Conservation (phyloP, 2,329 filamentous ascomycete species). For the Fusarium sp. region DNA sequence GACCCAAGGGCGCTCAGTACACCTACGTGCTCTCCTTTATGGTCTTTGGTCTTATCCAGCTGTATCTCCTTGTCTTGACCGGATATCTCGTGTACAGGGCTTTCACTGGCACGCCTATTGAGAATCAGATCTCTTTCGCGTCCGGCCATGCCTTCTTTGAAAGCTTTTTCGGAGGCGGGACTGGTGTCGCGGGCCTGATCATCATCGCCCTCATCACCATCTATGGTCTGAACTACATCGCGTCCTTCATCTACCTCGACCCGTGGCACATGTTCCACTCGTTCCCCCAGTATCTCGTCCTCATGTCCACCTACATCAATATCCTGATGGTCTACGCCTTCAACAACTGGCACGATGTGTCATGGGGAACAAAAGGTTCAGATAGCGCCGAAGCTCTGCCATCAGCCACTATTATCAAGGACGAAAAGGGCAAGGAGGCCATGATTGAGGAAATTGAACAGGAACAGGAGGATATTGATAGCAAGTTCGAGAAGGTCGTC, state of each 20-base stretch:
- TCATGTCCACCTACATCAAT: slow-evolving; percentile 48
- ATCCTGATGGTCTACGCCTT: slow-evolving; percentile 48
- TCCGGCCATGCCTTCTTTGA: slow-evolving; percentile 39
- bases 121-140: slow-evolving; percentile 41
- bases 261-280: slow-evolving; percentile 49
- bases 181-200: slow-evolving; percentile 44
- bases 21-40: slow-evolving; percentile 45
- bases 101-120: slow-evolving; percentile 36
- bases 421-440: slow-evolving; percentile 39
- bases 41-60: slow-evolving; percentile 44
- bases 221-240: slow-evolving; percentile 45
- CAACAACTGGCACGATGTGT: slow-evolving; percentile 47
- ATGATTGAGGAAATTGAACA: slow-evolving; percentile 45
- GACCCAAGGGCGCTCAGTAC: slow-evolving; percentile 45
- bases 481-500: slow-evolving; percentile 46
- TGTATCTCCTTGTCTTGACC: slow-evolving; percentile 43
- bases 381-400: slow-evolving; percentile 40
- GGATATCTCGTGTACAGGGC: slow-evolving; percentile 45
- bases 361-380: slow-evolving; percentile 46
- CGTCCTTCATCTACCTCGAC: slow-evolving; percentile 46
- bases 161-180: slow-evolving; percentile 42
- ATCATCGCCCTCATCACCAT: slow-evolving; percentile 44
- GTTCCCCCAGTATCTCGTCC: slow-evolving; percentile 44
- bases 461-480: slow-evolving; percentile 46
- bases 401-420: slow-evolving; percentile 41